Percentiles rank a stretch among this genome's conserved stretches.
phyloP scores from a whole-genome alignment of 2,329 filamentous ascomycete species.

The Pseudogymnoascus sp. region DNA sequence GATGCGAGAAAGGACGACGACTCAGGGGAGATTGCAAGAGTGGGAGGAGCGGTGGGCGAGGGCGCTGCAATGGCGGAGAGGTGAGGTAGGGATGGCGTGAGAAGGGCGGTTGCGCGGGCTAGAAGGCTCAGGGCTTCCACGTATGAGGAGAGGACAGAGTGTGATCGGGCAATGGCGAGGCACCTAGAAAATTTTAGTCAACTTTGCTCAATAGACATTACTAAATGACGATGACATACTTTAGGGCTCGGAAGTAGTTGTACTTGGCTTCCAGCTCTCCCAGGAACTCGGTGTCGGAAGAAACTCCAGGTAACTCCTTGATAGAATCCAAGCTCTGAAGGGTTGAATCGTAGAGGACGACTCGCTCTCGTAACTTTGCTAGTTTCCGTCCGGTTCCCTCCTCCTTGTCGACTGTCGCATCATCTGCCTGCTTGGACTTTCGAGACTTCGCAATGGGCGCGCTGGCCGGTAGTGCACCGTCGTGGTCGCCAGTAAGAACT shows the following conservation, averaged over 20 bases:
- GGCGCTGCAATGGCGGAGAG: slow-evolving; percentile 33
- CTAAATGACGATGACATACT: slow-evolving; percentile 43
- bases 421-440: slow-evolving; percentile 47
- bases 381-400: slow-evolving; percentile 68
- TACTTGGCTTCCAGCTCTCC: slow-evolving; percentile 69
- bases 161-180: slow-evolving; percentile 76
- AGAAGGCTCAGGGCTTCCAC: slow-evolving; percentile 81
- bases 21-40: slow-evolving; percentile 55
- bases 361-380: slow-evolving; percentile 73
- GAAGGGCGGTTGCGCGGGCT: slow-evolving; percentile 59
- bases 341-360: slow-evolving; percentile 84
- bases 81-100: slow-evolving; percentile 41
- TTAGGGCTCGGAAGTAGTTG: slow-evolving; percentile 80
- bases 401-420: slow-evolving; percentile 41
- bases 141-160: slow-evolving; percentile 63
- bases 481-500: slow-evolving; percentile 72
- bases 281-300: slow-evolving; percentile 69
- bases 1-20: slow-evolving; percentile 51
- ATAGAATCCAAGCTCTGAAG: slow-evolving; percentile 86
- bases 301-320: slow-evolving; percentile 81
- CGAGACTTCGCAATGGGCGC: slow-evolving; percentile 34
- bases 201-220: slow-evolving; percentile 4
- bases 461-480: slow-evolving; percentile 58
- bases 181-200: slow-evolving; percentile 43
- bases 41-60: slow-evolving; percentile 45